Percentiles rank a stretch among this genome's conserved stretches.
These are phyloP conservation scores for Penicillium alfredii DNA, from an alignment of 495 filamentous ascomycete genomes.

Conservation along the genomic window DNA sequence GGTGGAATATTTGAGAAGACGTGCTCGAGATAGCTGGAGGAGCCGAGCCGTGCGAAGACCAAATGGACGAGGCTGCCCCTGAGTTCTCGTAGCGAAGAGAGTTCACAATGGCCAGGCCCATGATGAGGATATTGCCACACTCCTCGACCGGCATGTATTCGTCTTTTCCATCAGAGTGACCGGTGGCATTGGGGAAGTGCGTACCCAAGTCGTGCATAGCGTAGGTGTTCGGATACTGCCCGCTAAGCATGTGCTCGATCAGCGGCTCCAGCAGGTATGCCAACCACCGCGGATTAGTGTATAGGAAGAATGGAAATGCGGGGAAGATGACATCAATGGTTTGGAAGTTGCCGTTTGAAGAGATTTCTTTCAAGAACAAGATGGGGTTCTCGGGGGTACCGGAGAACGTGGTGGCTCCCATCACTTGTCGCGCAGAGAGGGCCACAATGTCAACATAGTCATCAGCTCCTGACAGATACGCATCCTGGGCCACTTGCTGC, in stretches of 20 bases:
- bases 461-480: constrained; percentile 47
- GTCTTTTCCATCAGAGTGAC: constrained; percentile 79
- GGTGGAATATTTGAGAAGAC: constrained; percentile 32
- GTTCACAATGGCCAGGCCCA: constrained; percentile 83
- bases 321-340: constrained; percentile 98
- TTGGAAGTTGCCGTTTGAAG: constrained; percentile 88
- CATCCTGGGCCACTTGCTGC: constrained; percentile 67
- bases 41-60: constrained; percentile 36
- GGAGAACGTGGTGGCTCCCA: constrained; percentile 84
- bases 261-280: constrained; percentile 86
- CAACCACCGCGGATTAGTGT: constrained; percentile 88
- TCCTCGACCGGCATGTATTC: constrained; percentile 98
- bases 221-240: constrained; percentile 86
- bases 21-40: constrained; percentile 14
- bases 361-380: constrained; percentile 92
- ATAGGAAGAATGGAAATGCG: constrained; percentile 88
- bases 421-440: constrained; percentile 82
- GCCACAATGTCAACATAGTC: constrained; percentile 74
- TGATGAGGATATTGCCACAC: constrained; percentile 93
- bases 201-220: constrained; percentile 89
- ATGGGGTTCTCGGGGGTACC: constrained; percentile 81
- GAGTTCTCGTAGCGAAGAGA: constrained; percentile 63
- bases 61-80: constrained; percentile 47
- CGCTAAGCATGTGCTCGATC: constrained; percentile 84
- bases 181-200: constrained; percentile 89